Base-by-base conservation (phyloP, 495 filamentous ascomycete species). In the Aspergillus coremiiformis region DNA sequence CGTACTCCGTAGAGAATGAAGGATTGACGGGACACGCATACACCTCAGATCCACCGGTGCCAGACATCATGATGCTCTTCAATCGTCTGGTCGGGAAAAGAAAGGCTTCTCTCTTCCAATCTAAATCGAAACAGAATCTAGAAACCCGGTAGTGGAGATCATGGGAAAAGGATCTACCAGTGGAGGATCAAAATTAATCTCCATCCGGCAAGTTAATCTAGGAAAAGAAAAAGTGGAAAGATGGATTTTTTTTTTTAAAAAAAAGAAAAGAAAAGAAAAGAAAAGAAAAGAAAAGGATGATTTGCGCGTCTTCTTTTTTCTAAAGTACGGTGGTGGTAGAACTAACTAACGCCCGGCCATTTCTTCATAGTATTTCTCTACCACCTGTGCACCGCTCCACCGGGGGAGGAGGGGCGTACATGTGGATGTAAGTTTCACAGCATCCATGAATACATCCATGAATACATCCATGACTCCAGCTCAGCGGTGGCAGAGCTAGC, bases 121-220 rank as follows among this genome's bases (percentile, higher is more conserved):
- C n/a, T 17, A 41, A 41, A 1, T 21, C 1, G 17, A 27, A 49
- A 49, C 21, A 47, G 46, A 39, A 50, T 53, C 47, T 46, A 42
- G 46, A 51, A 53, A 32, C 30, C 37, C 29, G 10, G 44, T 35
- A 29, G 49, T 54, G 51, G 51, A 47, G 54, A 52, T 54, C 39
- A 7, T 49, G 22, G 20, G 39, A 10, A n/a, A 29, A 30, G 33
- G 42, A 50, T 49, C 53, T 30, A 47, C 47, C 53, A 45, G 14
- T 51, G 41, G 52, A 24, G 5, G 27, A 44, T 20, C 37, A 37
- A 35, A 47, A 52, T 57, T 49, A 49, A 56, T 52, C 49, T 55
- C 47, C 53, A 47, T 50, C 51, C 35, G 41, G 42, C 30, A 55
- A 42, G 53, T 41, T 30, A 41, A 50, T 47, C 47, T 44, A 8